Conservation (phyloP, 208 protist genomes). For the Phytomonas sp. region DNA sequence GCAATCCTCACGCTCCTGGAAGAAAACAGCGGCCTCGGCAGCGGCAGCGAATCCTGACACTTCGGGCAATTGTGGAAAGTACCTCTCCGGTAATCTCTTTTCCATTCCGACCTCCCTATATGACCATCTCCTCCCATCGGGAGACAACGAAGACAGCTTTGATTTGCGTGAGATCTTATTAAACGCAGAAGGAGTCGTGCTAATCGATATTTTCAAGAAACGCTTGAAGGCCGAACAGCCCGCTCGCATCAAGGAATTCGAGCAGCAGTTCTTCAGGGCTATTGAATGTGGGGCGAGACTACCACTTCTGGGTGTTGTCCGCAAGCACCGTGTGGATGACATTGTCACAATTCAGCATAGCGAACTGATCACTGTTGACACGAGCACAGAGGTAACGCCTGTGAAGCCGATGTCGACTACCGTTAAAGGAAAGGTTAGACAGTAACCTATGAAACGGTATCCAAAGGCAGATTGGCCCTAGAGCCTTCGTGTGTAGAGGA, state of each 20-base stretch:
- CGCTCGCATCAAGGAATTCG: constrained; percentile 4
- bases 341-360: constrained; percentile 38
- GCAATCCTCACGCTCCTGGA: not conserved
- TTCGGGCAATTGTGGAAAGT: not conserved
- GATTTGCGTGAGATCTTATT: not conserved
- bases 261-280: constrained; percentile 16
- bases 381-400: constrained; percentile 26
- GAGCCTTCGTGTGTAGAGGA: not conserved
- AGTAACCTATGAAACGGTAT: not conserved
- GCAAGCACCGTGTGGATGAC: constrained; percentile 29
- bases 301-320: constrained; percentile 45
- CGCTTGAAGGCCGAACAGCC: constrained; percentile 18
- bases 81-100: not conserved
- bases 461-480: not conserved
- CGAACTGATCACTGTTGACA: constrained; percentile 47
- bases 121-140: not conserved
- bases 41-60: not conserved
- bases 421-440: constrained; percentile 11
- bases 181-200: not conserved
- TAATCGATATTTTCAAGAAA: not conserved
- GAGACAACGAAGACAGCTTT: not conserved
- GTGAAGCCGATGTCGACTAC: constrained; percentile 19
- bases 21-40: not conserved
- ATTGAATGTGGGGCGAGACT: constrained; percentile 47
- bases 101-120: not conserved